Conservation (phyloP, 1,284 basidiomycete species). For the Ganoderma lingzhi region DNA sequence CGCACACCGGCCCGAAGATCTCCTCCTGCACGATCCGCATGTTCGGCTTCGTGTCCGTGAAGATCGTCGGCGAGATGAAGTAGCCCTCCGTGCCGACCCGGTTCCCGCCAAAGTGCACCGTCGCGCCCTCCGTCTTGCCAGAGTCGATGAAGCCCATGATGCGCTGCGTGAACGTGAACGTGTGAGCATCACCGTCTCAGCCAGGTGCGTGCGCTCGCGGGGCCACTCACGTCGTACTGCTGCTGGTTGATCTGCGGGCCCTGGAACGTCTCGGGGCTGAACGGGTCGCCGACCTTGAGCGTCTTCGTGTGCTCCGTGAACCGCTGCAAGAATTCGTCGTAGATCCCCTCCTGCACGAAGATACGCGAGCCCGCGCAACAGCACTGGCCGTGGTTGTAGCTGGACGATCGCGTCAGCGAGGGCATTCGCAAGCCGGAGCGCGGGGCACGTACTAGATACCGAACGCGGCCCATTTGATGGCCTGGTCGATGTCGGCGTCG, state of each 20-base stretch:
- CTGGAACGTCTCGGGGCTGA: constrained; percentile 74
- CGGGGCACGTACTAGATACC: constrained; percentile 72
- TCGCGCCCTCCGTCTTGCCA: constrained; percentile 89
- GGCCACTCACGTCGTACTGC: constrained; percentile 66
- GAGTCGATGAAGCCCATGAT: constrained; percentile 91
- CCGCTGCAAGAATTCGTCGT: constrained; percentile 76
- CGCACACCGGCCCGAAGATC: constrained; percentile 89
- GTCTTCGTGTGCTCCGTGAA: constrained; percentile 67
- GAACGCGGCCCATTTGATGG: constrained; percentile 83
- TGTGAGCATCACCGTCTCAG: constrained; percentile 2
- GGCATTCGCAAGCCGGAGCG: constrained; percentile 3
- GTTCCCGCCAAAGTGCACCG: constrained; percentile 78
- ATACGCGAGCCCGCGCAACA: constrained; percentile 90
- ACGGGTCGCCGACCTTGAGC: constrained; percentile 84
- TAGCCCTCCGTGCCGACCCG: constrained; percentile 78
- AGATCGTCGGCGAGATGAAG: constrained; percentile 88
- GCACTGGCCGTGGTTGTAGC: constrained; percentile 85
- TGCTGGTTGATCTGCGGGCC: constrained; percentile 88
- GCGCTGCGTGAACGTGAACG: constrained; percentile 55
- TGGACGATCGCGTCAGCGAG: constrained; percentile 31
- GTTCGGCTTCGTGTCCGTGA: constrained; percentile 77
- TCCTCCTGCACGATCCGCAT: constrained; percentile 94
- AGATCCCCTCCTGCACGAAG: constrained; percentile 85
- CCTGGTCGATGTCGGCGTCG: constrained; percentile 80
- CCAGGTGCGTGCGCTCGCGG: too few species aligned